Base-by-base conservation (phyloP, 148 eudicot genomes). In the Hydrangea macrophylla region DNA sequence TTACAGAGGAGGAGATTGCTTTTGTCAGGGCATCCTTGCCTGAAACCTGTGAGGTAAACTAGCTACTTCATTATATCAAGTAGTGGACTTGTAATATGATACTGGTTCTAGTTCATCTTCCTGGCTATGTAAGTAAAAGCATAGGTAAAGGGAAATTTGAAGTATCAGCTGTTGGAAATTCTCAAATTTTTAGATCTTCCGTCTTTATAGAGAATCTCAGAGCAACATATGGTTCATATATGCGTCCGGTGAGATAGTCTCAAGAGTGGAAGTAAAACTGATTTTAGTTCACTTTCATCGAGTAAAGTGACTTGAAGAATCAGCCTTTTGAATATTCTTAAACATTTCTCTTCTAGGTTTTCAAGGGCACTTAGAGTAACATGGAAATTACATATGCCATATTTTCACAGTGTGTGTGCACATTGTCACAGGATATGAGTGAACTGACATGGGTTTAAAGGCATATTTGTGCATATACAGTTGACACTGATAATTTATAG, bases 31-130 rank as follows among this genome's bases (percentile, higher is more conserved):
- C 64, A 50, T 76, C 89, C 55, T 78, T 93, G 81, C 92, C 98
- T 23, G 60, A 74, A 51, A 78, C 78, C 60, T 93, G 98, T 72
- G 98, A 93, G 98, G 96, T 93, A 85, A 73, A 27, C 62, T 18
- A 40, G 42, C 1, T 54, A 5, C 17, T 37, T 20, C 40, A 54
- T 53, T 28, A 57, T 17, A 6, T 39, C 10, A 28, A 55, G 30
- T 55, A 17, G 30, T 67, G 55, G 70, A 35, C 30, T 50, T 2
- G 32, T 40, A 22, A 35, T 13, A 66, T 30, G 11, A 25, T 32
- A 48, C 42, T 26, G 37, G 33, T 9, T 7, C 1, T 58, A 6
- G 12, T 50, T 65, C 44, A 24, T 25, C 30, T 58, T 66, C 24
- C 13, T 58, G 40, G 40, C 32, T 55, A 55, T 39, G 31, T 2